Base-by-base conservation (phyloP, 352 stramenopile genomes). In the Globisporangium acanthophoron region DNA sequence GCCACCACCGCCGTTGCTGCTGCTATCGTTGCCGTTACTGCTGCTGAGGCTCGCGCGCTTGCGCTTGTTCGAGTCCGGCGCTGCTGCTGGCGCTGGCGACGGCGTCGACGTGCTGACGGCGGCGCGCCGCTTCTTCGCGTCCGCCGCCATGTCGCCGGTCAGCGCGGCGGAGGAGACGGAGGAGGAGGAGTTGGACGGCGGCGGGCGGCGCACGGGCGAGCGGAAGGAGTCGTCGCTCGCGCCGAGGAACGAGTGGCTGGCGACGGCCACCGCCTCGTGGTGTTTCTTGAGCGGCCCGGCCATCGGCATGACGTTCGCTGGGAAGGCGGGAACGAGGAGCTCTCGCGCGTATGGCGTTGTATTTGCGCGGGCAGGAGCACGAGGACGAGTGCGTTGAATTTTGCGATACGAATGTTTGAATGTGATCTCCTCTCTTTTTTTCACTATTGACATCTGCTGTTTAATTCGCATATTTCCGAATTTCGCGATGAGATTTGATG, bases 41-140 rank as follows among this genome's bases (percentile, higher is more conserved):
- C 66, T 56, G 12, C 68, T 50, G 33, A 74, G 48, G 58, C 73
- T 87, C 53, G 77, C 81, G 51, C 81, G 81, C 61, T 91, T 91
- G 48, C 70, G 66, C 40, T 79, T 68, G 47, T 64, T 80, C 49
- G 51, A 47, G 15, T 52, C 61, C 2, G 33, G 33, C 33, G 33
- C 3, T 37, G 20, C 27, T 2, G 47, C 41, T n/a, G 54, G 7
- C 16, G 47, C 6, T 37, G 31, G 24, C 6, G 45, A 49, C 52
- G 51, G n/a, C 29, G 54, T 27, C 15, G 53, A 29, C 1, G 52
- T 33, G 4, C 45, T 33, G 31, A 49, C n/a, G 27, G 45, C 58
- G 27, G 37, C 54, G 44, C 69, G 59, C 39, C 33, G 29, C 33
- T 68, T 76, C 24, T 52, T 51, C 13, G 33, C 33, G 31, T 45